Evolutionary conservation across 2,329 filamentous ascomycete species (phyloP).

Genomic region (Colletotrichum phormii): DNA sequence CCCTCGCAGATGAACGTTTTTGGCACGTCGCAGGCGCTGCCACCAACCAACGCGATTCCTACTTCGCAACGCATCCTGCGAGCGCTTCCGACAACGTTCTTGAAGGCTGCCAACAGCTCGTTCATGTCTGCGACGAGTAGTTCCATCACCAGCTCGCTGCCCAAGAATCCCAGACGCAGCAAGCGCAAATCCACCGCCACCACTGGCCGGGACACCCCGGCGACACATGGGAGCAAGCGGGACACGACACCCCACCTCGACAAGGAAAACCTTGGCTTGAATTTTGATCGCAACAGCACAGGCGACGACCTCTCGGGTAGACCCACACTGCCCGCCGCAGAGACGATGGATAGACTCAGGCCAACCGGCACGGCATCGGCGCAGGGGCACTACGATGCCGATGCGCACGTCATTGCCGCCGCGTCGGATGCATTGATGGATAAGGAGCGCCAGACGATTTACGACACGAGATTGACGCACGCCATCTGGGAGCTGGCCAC

Average conservation of each 20-base stretch:
- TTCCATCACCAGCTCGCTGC: conserved; percentile 82
- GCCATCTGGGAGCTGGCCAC: conserved; percentile 96
- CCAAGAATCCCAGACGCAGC: conserved; percentile 70
- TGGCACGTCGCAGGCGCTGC: conserved; percentile 77
- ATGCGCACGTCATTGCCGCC: conserved; percentile 57
- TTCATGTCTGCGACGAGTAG: conserved; percentile 94
- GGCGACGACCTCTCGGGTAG: conserved; percentile 38
- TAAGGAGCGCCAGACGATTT: conserved; percentile 78
- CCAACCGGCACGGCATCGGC: conserved; percentile 38
- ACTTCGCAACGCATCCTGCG: conserved; percentile 92
- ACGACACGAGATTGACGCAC: conserved; percentile 88
- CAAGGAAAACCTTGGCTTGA: conserved; percentile 60
- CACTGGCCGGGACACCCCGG: conserved; percentile 50
- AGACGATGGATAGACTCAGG: conserved; percentile 63
- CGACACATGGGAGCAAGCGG: conserved; percentile 43
- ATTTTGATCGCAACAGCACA: conserved; percentile 39
- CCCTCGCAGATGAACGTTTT: conserved; percentile 91
- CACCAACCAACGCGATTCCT: conserved; percentile 87
- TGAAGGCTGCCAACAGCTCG: conserved; percentile 94
- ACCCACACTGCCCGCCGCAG: conserved; percentile 48
- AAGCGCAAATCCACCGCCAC: conserved; percentile 67
- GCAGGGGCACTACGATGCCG: conserved; percentile 39
- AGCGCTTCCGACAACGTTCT: conserved; percentile 87
- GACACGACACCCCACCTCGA: conserved; percentile 54
- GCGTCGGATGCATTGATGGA: conserved; percentile 73